These are phyloP conservation scores for Pneumocystis sp. DNA, from an alignment of 1,139 yeast species.

Conservation along the genomic window DNA sequence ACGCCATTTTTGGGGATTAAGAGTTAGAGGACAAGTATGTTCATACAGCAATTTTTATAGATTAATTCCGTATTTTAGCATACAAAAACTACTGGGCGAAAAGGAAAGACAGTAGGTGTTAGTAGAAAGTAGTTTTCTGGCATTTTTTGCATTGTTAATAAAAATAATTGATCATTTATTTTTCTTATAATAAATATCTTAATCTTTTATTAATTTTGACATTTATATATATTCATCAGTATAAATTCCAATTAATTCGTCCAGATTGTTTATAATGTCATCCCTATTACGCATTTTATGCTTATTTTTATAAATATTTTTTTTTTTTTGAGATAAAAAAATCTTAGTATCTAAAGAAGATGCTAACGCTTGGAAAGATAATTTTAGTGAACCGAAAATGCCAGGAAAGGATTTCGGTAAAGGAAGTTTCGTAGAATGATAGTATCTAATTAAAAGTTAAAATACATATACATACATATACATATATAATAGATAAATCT, in stretches of 20 bases:
- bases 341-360: not conserved
- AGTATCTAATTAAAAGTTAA: not conserved
- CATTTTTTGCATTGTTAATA: not conserved
- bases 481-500: not conserved
- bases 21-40: slow-evolving; percentile 29
- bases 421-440: not conserved
- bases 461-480: not conserved
- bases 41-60: slow-evolving; percentile 31
- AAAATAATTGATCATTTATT: not conserved
- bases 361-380: not conserved
- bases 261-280: not conserved
- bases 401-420: not conserved
- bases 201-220: not conserved
- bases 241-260: not conserved
- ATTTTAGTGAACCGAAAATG: not conserved
- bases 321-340: not conserved
- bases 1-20: slow-evolving; percentile 99
- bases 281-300: not conserved
- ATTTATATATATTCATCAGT: not conserved
- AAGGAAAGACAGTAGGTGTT: slow-evolving; percentile 28
- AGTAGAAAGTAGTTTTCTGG: not conserved
- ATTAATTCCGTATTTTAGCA: slow-evolving; percentile 72
- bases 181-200: not conserved
- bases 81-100: slow-evolving; percentile 99
- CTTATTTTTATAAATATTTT: not conserved